Evolutionary conservation across 441 rosid genomes (phyloP).

Genomic region (Pelargonium cotyledonis): DNA sequence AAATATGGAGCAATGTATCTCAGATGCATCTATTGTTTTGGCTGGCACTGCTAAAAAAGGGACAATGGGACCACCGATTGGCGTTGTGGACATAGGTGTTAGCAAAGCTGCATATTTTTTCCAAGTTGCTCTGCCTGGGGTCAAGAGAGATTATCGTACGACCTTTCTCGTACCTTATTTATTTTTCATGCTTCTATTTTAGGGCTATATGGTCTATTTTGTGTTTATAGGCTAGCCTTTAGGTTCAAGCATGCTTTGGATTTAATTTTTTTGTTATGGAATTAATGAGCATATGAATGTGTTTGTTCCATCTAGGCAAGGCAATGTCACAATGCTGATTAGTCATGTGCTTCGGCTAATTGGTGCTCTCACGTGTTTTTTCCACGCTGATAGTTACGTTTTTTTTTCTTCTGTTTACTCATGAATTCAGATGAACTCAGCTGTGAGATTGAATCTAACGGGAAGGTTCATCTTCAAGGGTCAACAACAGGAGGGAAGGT

Average conservation of each 20-base stretch:
- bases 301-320: background rate
- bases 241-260: no score
- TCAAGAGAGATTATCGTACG: slow-evolving; percentile 40
- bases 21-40: slow-evolving; percentile 26
- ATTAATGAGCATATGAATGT: no score
- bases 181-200: background rate
- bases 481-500: slow-evolving; percentile 31
- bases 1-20: slow-evolving; percentile 20
- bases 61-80: slow-evolving; percentile 36
- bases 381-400: no score
- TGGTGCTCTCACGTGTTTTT: no score
- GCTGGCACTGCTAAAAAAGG: slow-evolving; percentile 39
- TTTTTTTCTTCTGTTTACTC: background rate
- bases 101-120: slow-evolving; percentile 50
- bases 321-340: no score
- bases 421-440: slow-evolving; percentile 42
- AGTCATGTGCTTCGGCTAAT: no score
- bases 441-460: slow-evolving; percentile 44
- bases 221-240: background rate
- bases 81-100: slow-evolving; percentile 54
- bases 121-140: slow-evolving; percentile 57
- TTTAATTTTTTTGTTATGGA: no score
- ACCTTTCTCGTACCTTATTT: background rate
- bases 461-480: slow-evolving; percentile 43
- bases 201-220: background rate